Base-by-base conservation (phyloP, 2,329 filamentous ascomycete species). In the Ophiosphaerella herpotricha region DNA sequence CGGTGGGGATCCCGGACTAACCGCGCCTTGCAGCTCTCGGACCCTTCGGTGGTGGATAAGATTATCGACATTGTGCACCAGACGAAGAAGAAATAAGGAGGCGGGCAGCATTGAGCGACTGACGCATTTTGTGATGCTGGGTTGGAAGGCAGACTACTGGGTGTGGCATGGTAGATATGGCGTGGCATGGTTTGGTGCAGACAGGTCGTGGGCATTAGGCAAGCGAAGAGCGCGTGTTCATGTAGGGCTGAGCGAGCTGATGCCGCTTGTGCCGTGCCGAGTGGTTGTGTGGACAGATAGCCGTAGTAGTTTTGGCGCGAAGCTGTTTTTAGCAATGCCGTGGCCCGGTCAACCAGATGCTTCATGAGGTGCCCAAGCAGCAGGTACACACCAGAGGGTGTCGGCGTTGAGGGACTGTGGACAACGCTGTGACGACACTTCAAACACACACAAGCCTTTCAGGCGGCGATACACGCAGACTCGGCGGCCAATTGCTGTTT, bases 11-110 rank as follows among this genome's bases (percentile, higher is more conserved):
- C 34, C 42, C 48, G 57, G 50, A 62, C 69, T 71, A 67, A 71
- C 61, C 57, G 33, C 18, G 38, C 44, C 46, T 43, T 49, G 52
- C 61, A 95, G 87, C 83, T 97, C 44, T 94, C 91, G 52, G 92
- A 99, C 74, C 94, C 94, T 39, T 85, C 80, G 52, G 87, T 97
- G 21, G 93, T 99, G 23, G 85, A 88, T 40, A 93, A 87, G 78
- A 97, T 99, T 70, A 96, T 97, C 72, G 77, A 84, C 56, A 84
- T 82, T 39, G 93, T 97, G 45, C 88, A 93, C 65, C 80, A 83
- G 59, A 73, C 78, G 53, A 78, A 75, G 64, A 77, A 75, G 66
- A 76, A 76, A 66, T 76, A 71, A 58, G 36, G 38, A 26, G 45
- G 48, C 42, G 11, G 9, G 11, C 26, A 4, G 21, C n/a, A 39